Evolutionary conservation across 495 filamentous ascomycete species (phyloP).

Genomic region (Cenococcum geophilum): DNA sequence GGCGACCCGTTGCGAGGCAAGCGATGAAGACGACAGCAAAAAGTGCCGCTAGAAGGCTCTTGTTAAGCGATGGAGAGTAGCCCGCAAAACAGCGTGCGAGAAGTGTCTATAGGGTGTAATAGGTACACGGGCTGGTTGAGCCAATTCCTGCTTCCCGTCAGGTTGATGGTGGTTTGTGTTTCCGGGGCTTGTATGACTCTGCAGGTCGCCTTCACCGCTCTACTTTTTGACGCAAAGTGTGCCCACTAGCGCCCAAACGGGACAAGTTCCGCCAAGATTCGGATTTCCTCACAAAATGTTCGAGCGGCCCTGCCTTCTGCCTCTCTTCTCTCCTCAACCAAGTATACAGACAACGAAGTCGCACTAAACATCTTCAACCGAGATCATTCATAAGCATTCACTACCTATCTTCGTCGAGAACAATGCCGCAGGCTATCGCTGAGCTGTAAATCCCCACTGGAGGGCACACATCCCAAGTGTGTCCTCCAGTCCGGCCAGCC

Average conservation of each 20-base stretch:
- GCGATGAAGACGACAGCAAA: neutral
- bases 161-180: neutral
- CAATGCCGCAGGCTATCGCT: constrained; percentile 81
- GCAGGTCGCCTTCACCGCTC: constrained; percentile 10
- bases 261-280: constrained; percentile 3
- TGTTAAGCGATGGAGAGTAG: no score
- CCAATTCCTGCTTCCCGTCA: neutral
- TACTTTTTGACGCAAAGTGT: neutral
- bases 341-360: constrained; percentile 61
- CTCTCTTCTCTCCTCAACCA: constrained; percentile 19
- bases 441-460: constrained; percentile 91
- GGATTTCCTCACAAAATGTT: constrained; percentile 1
- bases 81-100: no score
- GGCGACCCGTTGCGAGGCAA: constrained; percentile 6
- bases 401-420: constrained; percentile 65
- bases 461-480: constrained; percentile 56
- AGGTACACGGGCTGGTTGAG: neutral
- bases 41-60: no score
- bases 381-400: constrained; percentile 36
- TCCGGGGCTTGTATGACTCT: constrained; percentile 12
- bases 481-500: constrained; percentile 73
- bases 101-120: no score
- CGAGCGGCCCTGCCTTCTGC: neutral
- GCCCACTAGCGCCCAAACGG: constrained; percentile 9
- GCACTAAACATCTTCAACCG: constrained; percentile 41